Conservation (phyloP, 1,284 basidiomycete species). For the Xanthoconium separans region DNA sequence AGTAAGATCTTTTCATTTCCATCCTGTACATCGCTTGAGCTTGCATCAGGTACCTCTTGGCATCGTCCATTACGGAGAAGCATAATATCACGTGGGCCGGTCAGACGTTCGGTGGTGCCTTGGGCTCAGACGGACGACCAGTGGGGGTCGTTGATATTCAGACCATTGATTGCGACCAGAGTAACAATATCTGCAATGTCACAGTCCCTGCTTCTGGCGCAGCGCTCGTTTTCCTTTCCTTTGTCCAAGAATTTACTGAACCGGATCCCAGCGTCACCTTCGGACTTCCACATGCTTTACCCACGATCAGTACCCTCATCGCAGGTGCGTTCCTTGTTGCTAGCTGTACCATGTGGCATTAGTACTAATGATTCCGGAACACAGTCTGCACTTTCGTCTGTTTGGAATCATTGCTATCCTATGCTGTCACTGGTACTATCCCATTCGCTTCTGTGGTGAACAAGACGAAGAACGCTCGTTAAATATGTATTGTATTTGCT, state of each 20-base stretch:
- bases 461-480: not conserved
- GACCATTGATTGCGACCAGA: slow-evolving; percentile 45
- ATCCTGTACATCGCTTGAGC: slow-evolving; percentile 1
- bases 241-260: slow-evolving; percentile 34
- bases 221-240: slow-evolving; percentile 55
- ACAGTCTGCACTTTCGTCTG: slow-evolving; percentile 13
- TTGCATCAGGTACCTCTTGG: slow-evolving; percentile 16
- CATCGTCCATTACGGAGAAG: slow-evolving; percentile 58
- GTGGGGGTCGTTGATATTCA: slow-evolving; percentile 47
- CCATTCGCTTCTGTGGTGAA: not conserved
- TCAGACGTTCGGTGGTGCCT: slow-evolving; percentile 65
- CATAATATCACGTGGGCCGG: slow-evolving; percentile 74
- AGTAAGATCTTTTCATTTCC: slow-evolving; percentile 38
- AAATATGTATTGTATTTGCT: not conserved
- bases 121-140: slow-evolving; percentile 63
- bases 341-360: slow-evolving; percentile 3
- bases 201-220: slow-evolving; percentile 53
- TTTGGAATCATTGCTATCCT: slow-evolving; percentile 19
- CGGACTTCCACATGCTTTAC: slow-evolving; percentile 9
- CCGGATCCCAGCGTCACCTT: slow-evolving; percentile 26
- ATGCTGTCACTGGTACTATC: slow-evolving; percentile 8
- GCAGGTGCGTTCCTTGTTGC: slow-evolving; percentile 16
- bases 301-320: slow-evolving; percentile 12
- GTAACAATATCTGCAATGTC: slow-evolving; percentile 44
- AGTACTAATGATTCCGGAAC: not conserved